phyloP scores from a whole-genome alignment of 768 basidiomycete genomes.

The Leccinum subgranulosum region DNA sequence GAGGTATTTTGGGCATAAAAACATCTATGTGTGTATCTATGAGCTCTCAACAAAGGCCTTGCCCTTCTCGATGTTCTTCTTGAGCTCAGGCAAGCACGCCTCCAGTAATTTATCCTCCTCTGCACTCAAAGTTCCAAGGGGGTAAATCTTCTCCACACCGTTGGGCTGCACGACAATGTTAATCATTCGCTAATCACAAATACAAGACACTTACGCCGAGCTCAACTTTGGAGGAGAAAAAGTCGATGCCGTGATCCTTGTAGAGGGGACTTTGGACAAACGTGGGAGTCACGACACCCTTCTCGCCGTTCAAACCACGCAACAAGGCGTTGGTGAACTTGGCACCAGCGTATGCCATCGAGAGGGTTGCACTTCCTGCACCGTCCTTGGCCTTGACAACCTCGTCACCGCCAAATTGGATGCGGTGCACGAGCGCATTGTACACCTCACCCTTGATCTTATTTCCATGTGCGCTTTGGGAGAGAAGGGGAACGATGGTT shows the following conservation, averaged over 20 bases:
- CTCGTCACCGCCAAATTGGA: conserved; percentile 98
- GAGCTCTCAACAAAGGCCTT: conserved; percentile 60
- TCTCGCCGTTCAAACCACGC: conserved; percentile 63
- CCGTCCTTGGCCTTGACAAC: conserved; percentile 98
- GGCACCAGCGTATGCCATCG: conserved; percentile 77
- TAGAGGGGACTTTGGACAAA: conserved; percentile 89
- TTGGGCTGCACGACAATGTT: conserved; percentile 44
- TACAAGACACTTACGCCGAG: conserved; percentile 65
- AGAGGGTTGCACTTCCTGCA: conserved; percentile 71
- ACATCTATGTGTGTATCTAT: conserved; percentile 25
- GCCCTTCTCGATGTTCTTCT: conserved; percentile 99
- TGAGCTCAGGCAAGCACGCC: conserved; percentile 86
- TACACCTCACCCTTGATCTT: conserved; percentile 71
- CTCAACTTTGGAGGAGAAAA: conserved; percentile 93
- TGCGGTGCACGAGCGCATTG: conserved; percentile 81
- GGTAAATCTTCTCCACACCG: conserved; percentile 92
- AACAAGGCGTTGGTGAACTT: conserved; percentile 62
- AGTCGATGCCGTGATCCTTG: conserved; percentile 82
- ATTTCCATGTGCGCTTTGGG: conserved; percentile 72
- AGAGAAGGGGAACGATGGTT: conserved; percentile 97
- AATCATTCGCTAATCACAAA: conserved; percentile 2
- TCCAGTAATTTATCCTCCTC: conserved; percentile 85
- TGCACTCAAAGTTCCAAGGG: conserved; percentile 72
- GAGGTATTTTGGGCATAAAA: conserved; percentile 20
- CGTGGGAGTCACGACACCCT: conserved; percentile 70